These are phyloP conservation scores for Dendrobium catenatum DNA, from an alignment of 106 monocot species.

Conservation along the genomic window DNA sequence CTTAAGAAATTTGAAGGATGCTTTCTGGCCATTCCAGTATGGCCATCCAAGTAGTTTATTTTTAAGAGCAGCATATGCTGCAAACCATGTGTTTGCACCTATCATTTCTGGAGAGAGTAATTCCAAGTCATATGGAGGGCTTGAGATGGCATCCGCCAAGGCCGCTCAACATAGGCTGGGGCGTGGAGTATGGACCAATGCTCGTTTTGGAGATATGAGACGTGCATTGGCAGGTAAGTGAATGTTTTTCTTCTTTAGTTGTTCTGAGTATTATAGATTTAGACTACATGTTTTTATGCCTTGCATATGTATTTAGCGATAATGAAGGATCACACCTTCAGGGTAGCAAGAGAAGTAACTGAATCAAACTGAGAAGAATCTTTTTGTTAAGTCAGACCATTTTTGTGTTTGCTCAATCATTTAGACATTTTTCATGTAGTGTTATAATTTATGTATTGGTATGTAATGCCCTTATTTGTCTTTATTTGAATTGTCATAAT, in stretches of 20 bases:
- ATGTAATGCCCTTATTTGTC: too few relatives aligned
- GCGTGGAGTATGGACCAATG: not conserved
- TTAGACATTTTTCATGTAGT: not conserved
- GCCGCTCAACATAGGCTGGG: slow-evolving; percentile 39
- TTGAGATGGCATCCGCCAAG: slow-evolving; percentile 55
- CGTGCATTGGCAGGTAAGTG: slow-evolving; percentile 59
- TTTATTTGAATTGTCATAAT: too few relatives aligned
- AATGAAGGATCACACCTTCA: not conserved
- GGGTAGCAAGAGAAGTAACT: not conserved
- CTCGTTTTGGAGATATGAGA: slow-evolving; percentile 54
- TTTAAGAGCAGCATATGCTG: slow-evolving; percentile 52
- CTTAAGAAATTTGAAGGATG: slow-evolving; percentile 30
- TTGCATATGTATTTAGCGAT: not conserved
- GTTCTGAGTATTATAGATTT: not conserved
- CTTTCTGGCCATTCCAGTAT: slow-evolving; percentile 59
- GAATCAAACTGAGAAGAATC: not conserved
- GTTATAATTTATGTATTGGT: not conserved
- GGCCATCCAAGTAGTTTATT: slow-evolving; percentile 42
- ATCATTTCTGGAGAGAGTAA: slow-evolving; percentile 14
- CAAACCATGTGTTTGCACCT: slow-evolving; percentile 27
- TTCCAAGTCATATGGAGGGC: slow-evolving; percentile 23
- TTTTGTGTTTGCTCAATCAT: not conserved
- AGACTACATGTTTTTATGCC: not conserved
- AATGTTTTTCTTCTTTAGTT: not conserved
- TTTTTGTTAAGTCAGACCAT: not conserved